Evolutionary conservation across 352 stramenopile species (phyloP).

Genomic region (Globisporangium nagaii): DNA sequence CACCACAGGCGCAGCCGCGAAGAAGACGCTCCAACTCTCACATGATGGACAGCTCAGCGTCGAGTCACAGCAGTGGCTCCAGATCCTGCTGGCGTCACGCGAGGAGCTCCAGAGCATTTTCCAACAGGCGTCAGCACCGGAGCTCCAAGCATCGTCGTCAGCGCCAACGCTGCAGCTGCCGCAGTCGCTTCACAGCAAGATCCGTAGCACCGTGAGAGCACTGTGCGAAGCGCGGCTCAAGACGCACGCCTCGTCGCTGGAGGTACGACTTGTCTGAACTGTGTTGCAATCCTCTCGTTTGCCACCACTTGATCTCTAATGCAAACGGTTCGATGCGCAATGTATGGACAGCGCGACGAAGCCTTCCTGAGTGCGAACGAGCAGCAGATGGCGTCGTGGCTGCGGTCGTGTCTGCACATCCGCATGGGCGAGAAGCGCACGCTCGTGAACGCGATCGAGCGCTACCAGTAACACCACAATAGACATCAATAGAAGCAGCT

Average conservation of each 20-base stretch:
- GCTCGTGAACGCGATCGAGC: conserved; percentile 16
- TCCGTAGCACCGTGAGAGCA: conserved; percentile 7
- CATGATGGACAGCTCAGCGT: conserved; percentile 24
- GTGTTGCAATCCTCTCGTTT: too few species aligned
- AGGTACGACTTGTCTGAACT: conserved; percentile 14
- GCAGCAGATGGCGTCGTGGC: conserved; percentile 50
- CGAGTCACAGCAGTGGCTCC: conserved; percentile 47
- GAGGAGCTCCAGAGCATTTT: conserved; percentile 42
- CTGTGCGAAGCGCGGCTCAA: conserved; percentile 9
- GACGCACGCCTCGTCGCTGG: conserved; percentile 15
- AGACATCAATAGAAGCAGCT: neutral
- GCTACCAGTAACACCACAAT: neutral
- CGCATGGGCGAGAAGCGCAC: conserved; percentile 63
- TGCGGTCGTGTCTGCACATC: conserved; percentile 58
- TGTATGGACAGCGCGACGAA: conserved; percentile 33
- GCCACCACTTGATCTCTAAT: neutral
- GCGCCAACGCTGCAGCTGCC: conserved; percentile 21
- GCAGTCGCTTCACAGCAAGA: conserved; percentile 14
- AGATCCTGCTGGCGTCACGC: conserved; percentile 37
- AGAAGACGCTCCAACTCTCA: conserved; percentile 29
- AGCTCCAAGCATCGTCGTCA: neutral
- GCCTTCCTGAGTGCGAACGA: conserved; percentile 38
- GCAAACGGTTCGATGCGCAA: neutral
- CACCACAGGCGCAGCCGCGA: conserved; percentile 2
- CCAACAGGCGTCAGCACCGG: conserved; percentile 16